Conservation (phyloP, 345 rosid species). For the Melaleuca alternifolia region DNA sequence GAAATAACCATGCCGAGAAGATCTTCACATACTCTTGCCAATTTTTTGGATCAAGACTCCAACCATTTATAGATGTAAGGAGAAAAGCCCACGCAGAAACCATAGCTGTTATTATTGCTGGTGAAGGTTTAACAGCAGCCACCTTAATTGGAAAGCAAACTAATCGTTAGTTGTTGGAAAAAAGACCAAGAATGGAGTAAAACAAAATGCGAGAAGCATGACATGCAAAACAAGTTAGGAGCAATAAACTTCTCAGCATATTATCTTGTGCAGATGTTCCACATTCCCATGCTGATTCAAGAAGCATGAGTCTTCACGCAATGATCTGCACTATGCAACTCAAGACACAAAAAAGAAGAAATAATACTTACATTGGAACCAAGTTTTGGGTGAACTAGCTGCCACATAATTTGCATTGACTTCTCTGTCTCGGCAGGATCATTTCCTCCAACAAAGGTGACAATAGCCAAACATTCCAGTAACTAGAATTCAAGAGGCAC, state of each 20-base stretch:
- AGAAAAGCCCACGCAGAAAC: slow-evolving; percentile 96
- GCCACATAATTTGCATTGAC: slow-evolving; percentile 90
- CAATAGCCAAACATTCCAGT: slow-evolving; percentile 72
- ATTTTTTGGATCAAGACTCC: slow-evolving; percentile 48
- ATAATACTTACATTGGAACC: slow-evolving; percentile 61
- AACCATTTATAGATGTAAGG: slow-evolving; percentile 50
- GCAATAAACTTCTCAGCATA: neutral
- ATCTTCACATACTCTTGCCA: slow-evolving; percentile 59
- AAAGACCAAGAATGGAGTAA: neutral
- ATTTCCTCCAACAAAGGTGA: slow-evolving; percentile 71
- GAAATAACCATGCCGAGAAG: neutral
- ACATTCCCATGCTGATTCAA: neutral
- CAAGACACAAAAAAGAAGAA: neutral
- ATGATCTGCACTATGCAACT: neutral
- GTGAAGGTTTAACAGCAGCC: slow-evolving; percentile 47
- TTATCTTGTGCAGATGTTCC: neutral
- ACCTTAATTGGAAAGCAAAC: slow-evolving; percentile 29
- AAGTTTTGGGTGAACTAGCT: slow-evolving; percentile 70
- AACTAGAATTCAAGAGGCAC: slow-evolving; percentile 25
- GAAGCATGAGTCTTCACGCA: neutral
- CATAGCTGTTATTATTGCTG: slow-evolving; percentile 48
- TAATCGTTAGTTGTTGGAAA: neutral
- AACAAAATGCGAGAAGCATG: neutral
- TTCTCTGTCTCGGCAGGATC: slow-evolving; percentile 63
- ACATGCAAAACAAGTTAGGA: neutral